These are phyloP conservation scores for Macadamia integrifolia DNA, from an alignment of 164 flowering plant genomes.

Conservation along the genomic window DNA sequence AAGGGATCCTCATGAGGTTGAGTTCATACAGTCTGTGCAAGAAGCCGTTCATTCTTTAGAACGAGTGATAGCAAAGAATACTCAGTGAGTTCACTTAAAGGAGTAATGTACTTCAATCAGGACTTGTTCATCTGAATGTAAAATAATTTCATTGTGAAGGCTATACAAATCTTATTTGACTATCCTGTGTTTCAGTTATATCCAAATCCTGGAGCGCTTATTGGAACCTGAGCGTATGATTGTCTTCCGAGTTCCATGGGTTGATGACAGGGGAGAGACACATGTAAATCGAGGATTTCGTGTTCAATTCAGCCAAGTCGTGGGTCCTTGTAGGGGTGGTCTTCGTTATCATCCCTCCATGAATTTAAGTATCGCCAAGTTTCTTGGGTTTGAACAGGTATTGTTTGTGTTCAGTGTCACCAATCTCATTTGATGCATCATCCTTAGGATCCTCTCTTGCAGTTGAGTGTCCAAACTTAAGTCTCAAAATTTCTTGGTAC, in stretches of 20 bases:
- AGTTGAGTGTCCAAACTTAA: background rate
- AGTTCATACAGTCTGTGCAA: conserved; percentile 90
- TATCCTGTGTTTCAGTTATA: conserved; percentile 57
- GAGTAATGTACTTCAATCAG: background rate
- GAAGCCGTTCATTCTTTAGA: conserved; percentile 90
- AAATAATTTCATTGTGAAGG: background rate
- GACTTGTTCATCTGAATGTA: background rate
- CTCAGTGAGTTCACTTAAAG: conserved; percentile 61
- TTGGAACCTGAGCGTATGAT: conserved; percentile 92
- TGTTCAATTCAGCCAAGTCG: conserved; percentile 83
- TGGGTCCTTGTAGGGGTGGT: conserved; percentile 98
- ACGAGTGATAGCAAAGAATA: conserved; percentile 88
- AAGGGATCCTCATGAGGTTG: conserved; percentile 96
- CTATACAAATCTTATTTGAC: background rate
- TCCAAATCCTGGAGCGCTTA: conserved; percentile 86
- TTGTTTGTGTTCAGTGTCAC: background rate
- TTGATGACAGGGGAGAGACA: conserved; percentile 93
- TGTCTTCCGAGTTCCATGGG: conserved; percentile 95
- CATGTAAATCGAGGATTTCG: conserved; percentile 93
- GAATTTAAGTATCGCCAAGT: conserved; percentile 90
- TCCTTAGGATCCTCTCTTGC: background rate
- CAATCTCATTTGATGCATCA: background rate
- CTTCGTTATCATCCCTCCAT: conserved; percentile 83
- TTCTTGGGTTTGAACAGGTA: conserved; percentile 96
- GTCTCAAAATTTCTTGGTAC: background rate